Percentiles rank a stretch among this genome's conserved stretches.
These are phyloP conservation scores for Posidonia oceanica DNA, from an alignment of 116 monocot species.

Conservation along the genomic window DNA sequence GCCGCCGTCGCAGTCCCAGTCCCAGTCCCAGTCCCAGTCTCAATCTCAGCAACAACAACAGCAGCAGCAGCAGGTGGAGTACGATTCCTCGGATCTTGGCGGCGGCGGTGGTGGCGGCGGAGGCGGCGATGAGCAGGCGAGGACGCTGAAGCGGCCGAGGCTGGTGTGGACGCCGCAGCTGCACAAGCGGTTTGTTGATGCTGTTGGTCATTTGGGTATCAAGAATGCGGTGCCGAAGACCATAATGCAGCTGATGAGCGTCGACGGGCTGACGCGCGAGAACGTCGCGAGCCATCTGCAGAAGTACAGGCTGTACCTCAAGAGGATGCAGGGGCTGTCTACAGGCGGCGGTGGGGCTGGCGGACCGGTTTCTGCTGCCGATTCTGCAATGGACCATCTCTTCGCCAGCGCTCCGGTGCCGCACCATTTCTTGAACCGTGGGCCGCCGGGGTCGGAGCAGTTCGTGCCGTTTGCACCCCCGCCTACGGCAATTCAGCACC, in stretches of 20 bases:
- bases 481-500: slow-evolving; percentile 19
- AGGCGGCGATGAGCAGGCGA: slow-evolving; percentile 6
- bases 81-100: slow-evolving; percentile 7
- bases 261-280: slow-evolving; percentile 33
- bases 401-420: slow-evolving; percentile 39
- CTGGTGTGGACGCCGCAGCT: slow-evolving; percentile 37
- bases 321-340: slow-evolving; percentile 20
- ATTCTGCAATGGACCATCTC: slow-evolving; percentile 33
- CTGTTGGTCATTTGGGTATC: slow-evolving; percentile 29
- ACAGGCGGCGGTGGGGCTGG: not conserved
- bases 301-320: slow-evolving; percentile 47
- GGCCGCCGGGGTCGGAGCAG: slow-evolving; percentile 2
- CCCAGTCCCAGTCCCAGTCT: not conserved
- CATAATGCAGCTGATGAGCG: slow-evolving; percentile 40
- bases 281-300: slow-evolving; percentile 44
- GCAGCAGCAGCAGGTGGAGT: slow-evolving; percentile 6
- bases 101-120: slow-evolving; percentile 3
- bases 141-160: slow-evolving; percentile 26
- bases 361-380: slow-evolving; percentile 13
- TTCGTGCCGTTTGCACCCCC: slow-evolving; percentile 28
- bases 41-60: not conserved
- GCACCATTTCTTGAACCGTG: slow-evolving; percentile 25
- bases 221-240: slow-evolving; percentile 44
- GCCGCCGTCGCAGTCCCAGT: not conserved
- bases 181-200: slow-evolving; percentile 36